Conservation (phyloP, 176 grass and related monocot genomes). For the Calamus simplicifolius region DNA sequence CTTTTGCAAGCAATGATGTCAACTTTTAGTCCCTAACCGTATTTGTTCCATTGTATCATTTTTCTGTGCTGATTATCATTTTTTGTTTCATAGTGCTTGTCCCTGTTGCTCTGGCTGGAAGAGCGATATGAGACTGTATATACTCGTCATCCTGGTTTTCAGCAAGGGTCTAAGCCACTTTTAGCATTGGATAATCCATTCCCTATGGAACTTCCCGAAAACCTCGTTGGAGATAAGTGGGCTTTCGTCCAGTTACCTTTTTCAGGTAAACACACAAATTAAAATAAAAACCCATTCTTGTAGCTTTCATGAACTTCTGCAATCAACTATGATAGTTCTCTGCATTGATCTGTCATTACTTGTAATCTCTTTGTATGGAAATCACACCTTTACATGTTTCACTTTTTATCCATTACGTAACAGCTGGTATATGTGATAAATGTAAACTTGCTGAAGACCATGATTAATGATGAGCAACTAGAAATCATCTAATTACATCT, state of each 20-base stretch:
- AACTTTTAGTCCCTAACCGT: not conserved
- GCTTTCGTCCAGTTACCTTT: constrained; percentile 94
- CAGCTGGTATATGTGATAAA: too few species aligned
- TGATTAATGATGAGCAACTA: too few species aligned
- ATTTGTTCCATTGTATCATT: not conserved
- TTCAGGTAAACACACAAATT: constrained; percentile 33
- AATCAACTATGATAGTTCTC: too few species aligned
- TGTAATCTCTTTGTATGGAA: too few species aligned
- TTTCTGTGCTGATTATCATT: constrained; percentile 4
- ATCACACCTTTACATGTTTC: too few species aligned
- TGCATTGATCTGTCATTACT: too few species aligned
- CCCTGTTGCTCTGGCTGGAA: constrained; percentile 75
- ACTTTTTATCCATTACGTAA: too few species aligned
- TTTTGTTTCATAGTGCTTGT: constrained; percentile 47
- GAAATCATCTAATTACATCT: too few species aligned
- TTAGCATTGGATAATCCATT: constrained; percentile 91
- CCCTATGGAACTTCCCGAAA: constrained; percentile 75
- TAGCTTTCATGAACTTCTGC: too few species aligned
- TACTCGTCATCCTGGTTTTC: constrained; percentile 71
- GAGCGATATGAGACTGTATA: constrained; percentile 92
- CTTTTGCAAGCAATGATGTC: too few species aligned
- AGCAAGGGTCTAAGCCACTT: constrained; percentile 67
- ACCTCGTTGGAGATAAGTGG: constrained; percentile 91
- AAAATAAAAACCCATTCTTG: not conserved
- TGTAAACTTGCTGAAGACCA: too few species aligned